phyloP scores from a whole-genome alignment of 768 basidiomycete species.

The Mycena epipterygia region DNA sequence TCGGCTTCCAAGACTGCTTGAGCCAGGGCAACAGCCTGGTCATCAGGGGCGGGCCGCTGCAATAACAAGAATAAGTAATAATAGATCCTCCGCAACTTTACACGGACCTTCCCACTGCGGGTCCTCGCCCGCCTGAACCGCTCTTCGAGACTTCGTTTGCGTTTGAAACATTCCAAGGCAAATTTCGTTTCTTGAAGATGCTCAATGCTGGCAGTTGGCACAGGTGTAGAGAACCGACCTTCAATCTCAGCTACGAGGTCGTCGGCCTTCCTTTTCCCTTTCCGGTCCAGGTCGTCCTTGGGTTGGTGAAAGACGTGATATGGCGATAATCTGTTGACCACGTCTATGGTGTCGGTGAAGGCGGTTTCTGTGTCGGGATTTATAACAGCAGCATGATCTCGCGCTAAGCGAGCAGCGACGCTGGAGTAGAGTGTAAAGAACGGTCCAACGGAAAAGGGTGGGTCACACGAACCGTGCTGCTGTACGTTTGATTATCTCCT shows the following conservation, averaged over 20 bases:
- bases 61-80: conserved; percentile 5
- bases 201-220: conserved; percentile 14
- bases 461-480: conserved; percentile 60
- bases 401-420: conserved; percentile 66
- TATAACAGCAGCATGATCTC: conserved; percentile 72
- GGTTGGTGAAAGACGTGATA: conserved; percentile 88
- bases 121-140: conserved; percentile 70
- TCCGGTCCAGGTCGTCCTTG: conserved; percentile 66
- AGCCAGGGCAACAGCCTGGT: conserved; percentile 74
- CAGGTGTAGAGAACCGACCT: conserved; percentile 52
- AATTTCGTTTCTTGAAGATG: conserved; percentile 72
- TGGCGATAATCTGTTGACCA: conserved; percentile 78
- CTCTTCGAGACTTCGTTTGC: conserved; percentile 66
- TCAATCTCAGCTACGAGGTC: conserved; percentile 63
- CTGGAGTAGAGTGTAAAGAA: conserved; percentile 47
- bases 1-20: conserved; percentile 77
- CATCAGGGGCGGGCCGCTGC: conserved; percentile 73
- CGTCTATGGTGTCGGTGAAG: conserved; percentile 73
- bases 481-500: conserved; percentile 59
- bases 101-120: conserved; percentile 69
- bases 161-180: conserved; percentile 75
- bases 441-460: not conserved
- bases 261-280: conserved; percentile 70
- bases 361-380: conserved; percentile 80
- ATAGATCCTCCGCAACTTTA: not conserved